These are phyloP conservation scores for Boletus sp. DNA, from an alignment of 1,284 basidiomycete species.

Conservation along the genomic window DNA sequence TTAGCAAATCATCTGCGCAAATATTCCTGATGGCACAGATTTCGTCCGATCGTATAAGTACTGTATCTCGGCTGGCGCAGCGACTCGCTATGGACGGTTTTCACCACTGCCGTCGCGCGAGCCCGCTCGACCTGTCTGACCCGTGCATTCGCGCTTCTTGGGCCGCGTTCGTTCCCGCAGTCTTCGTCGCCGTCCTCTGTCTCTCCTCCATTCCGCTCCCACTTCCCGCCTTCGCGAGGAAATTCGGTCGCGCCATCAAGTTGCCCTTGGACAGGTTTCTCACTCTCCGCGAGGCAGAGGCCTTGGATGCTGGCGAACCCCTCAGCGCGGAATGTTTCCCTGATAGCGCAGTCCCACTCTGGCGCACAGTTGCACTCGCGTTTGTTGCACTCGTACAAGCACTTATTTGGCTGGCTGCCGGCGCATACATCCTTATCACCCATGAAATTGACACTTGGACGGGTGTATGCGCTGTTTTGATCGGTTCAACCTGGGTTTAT, in stretches of 20 bases:
- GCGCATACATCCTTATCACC: constrained; percentile 35
- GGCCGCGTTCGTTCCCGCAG: constrained; percentile 49
- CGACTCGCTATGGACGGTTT: constrained; percentile 3
- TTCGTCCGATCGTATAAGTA: too few species aligned
- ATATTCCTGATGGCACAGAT: neutral
- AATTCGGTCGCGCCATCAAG: constrained; percentile 18
- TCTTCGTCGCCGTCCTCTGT: constrained; percentile 44
- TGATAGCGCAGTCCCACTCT: constrained; percentile 38
- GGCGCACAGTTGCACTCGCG: constrained; percentile 53
- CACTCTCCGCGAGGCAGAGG: constrained; percentile 46
- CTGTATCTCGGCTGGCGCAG: too few species aligned
- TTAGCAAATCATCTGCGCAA: neutral
- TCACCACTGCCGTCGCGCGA: constrained; percentile 30
- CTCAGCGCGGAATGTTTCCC: neutral
- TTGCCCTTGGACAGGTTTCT: constrained; percentile 39
- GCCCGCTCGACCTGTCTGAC: constrained; percentile 44
- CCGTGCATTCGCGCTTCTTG: constrained; percentile 56
- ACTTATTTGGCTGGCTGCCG: constrained; percentile 42
- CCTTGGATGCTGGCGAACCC: constrained; percentile 24
- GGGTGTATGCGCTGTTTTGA: constrained; percentile 31
- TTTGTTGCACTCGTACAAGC: constrained; percentile 42
- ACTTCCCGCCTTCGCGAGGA: constrained; percentile 24
- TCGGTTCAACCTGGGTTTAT: constrained; percentile 47
- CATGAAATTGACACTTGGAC: constrained; percentile 23
- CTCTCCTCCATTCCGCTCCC: constrained; percentile 37